Evolutionary conservation across 2,329 filamentous ascomycete species (phyloP), one percentile per base, ranked within the genome.

Genomic region (Neodidymelliopsis sp.): DNA sequence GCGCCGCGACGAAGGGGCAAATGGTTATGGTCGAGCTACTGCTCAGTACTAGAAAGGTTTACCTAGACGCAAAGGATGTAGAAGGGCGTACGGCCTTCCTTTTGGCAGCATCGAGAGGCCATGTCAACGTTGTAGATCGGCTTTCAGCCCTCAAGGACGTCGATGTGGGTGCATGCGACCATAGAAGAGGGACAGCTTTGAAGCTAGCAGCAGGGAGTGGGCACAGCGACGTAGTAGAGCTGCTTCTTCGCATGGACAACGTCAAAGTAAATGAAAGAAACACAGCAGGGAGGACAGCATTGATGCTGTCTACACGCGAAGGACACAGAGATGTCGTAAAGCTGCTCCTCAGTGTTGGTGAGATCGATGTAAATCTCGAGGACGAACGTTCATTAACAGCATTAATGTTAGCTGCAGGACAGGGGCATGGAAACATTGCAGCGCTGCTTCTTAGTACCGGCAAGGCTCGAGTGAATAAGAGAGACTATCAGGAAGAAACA

Each of bases 331-430:
- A 11, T 4, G 28, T 42, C 9, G 25, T 38, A 10, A 29, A 38
- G 38, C 18, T 49, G 15, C 38, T 49, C 24, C 24, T 49, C 12
- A 12, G 33, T 11, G 33, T 31, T 3, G 9, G 12, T n/a, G n/a
- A 37, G 16, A 25, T 49, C 22, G 38, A 49, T 11, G 22, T 37
- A 12, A 19, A 49, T 20, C 12, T 20, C 4, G 23, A 39, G 12
- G 25, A 25, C 10, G 3, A n/a, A 3, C 12, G 24, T 34, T 6
- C 13, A 18, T 4, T 3, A 20, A 43, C 19, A 19, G 20, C 30
- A 13, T n/a, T 43, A 9, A 6, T 12, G 22, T 5, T 4, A 18
- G 29, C 39, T 15, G 39, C 30, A 23, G 9, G 11, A 3, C 11
- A 15, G 12, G 29, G 30, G 9, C 12, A 25, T n/a, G 12, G 19